phyloP scores from a whole-genome alignment of 176 grass and related monocot genomes.

The Triticum urartu region DNA sequence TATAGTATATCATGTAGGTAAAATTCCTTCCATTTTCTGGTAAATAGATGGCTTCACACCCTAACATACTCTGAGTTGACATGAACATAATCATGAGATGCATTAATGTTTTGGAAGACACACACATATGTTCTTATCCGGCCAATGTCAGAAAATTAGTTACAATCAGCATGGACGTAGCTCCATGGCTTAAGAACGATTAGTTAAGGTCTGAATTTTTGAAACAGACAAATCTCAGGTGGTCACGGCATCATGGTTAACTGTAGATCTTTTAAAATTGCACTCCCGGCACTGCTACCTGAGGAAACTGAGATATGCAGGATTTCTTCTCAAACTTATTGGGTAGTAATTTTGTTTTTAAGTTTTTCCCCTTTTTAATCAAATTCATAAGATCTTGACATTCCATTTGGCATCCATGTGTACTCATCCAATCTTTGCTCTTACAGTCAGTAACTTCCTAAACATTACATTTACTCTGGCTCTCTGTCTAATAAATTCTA shows the following conservation, averaged over 20 bases:
- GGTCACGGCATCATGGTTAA: background rate
- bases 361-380: background rate
- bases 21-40: background rate
- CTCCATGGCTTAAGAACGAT: background rate
- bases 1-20: background rate
- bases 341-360: background rate
- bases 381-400: background rate
- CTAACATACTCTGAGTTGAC: background rate
- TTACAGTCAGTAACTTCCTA: background rate
- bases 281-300: background rate
- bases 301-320: background rate
- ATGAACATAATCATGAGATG: background rate
- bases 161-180: background rate
- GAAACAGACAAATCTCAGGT: background rate
- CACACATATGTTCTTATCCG: background rate
- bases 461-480: background rate
- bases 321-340: background rate
- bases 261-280: background rate
- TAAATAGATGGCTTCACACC: background rate
- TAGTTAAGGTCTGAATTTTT: background rate
- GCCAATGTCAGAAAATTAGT: background rate
- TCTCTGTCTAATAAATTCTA: background rate
- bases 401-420: background rate
- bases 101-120: background rate
- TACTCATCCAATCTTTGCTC: background rate